These are phyloP conservation scores for Begonia peltatifolia DNA, from an alignment of 306 rosid genomes.

Conservation along the genomic window DNA sequence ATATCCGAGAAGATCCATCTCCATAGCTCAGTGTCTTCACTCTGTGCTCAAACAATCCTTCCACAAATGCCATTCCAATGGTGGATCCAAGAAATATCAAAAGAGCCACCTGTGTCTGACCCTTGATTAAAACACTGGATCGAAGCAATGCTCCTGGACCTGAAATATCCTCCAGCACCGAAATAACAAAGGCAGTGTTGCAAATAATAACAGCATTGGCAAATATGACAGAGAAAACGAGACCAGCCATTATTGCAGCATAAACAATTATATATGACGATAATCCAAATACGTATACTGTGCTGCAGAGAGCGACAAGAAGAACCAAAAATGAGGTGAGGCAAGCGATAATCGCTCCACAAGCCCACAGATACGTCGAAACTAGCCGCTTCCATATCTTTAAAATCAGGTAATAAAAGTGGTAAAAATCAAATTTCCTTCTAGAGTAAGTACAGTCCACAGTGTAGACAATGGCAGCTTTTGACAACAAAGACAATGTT, in stretches of 20 bases:
- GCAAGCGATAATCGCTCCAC: conserved; percentile 52
- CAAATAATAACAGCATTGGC: conserved; percentile 79
- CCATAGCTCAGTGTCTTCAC: conserved; percentile 94
- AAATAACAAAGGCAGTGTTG: conserved; percentile 62
- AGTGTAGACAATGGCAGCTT: conserved; percentile 66
- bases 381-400: conserved; percentile 72
- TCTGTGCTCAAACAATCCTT: conserved; percentile 87
- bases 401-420: conserved; percentile 38
- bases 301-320: conserved; percentile 58
- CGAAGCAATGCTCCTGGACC: conserved; percentile 83
- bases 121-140: conserved; percentile 57
- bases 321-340: conserved; percentile 52
- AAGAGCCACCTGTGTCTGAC: conserved; percentile 87
- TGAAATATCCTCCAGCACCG: conserved; percentile 79
- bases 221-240: conserved; percentile 39
- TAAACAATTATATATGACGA: conserved; percentile 32
- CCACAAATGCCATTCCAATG: conserved; percentile 78
- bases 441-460: conserved; percentile 77
- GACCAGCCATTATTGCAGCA: conserved; percentile 50
- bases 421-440: conserved; percentile 40
- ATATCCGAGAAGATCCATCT: conserved; percentile 83
- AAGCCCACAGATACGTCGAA: conserved; percentile 52
- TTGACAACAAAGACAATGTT: conserved; percentile 52
- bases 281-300: conserved; percentile 44
- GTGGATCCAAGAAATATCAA: conserved; percentile 77